Base-by-base conservation (phyloP, 768 basidiomycete species). In the Hortiboletus flavorubellus region DNA sequence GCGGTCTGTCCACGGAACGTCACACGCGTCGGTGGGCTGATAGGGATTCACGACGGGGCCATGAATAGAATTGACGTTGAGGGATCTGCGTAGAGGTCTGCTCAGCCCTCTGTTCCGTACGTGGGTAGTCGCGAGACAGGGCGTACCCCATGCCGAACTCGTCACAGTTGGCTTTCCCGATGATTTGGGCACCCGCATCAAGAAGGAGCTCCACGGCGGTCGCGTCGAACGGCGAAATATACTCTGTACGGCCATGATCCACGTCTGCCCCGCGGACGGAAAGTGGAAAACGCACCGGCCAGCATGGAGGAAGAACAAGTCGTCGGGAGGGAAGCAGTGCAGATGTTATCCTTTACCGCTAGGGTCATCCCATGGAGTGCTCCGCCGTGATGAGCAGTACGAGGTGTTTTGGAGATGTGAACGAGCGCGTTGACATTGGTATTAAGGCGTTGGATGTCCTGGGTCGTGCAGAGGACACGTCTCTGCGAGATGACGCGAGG, bases 121-220 rank as follows among this genome's bases (percentile, higher is more conserved):
- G 11, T 14, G 5, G 35, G 34, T 40, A 7, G 38, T 11, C 44
- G 31, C 34, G 53, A 21, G 51, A 33, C 4, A 9, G 33, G 39
- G 71, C 84, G 18, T 54, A 94, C 88, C 96, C 96, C 96, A 98
- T 98, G 1, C 96, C 96, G 71, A 98, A 98, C 72, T 98, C 95
- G 67, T 99, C 96, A 69, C 93, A 92, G 66, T 96, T 95, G 1
- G 94, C 87, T 73, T 97, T 97, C 1, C 93, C 96, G 2, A 89
- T 65, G 11, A 98, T 79, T 16, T 82, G 71, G 0, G 87, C 93
- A 0, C 93, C 93, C 0, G 63, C 64, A 1, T 74, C 58, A 1
- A 77, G 75, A 3, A 98, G 71, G 10, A 85, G 72, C 5, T 72
- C 56, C 0, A 97, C 90, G 7, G 89, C 89, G 1, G 93, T 96